A percentile compares a stretch with the other conserved stretches of the same genome.
Conservation (phyloP, 495 filamentous ascomycete genomes). For the Penicillium pulvis region DNA sequence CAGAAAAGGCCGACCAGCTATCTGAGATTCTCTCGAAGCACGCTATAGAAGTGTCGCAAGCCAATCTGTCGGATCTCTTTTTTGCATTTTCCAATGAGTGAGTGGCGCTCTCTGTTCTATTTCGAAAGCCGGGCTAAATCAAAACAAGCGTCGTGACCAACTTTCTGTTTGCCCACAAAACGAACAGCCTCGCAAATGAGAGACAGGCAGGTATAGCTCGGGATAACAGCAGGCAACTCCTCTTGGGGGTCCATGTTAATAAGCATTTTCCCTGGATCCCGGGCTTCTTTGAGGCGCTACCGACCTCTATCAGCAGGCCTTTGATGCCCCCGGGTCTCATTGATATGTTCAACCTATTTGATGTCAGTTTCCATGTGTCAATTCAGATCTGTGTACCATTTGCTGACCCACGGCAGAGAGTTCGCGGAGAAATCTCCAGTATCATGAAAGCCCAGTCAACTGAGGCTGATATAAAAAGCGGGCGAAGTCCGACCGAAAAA, state of each 20-base stretch:
- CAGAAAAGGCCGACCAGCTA: constrained; percentile 38
- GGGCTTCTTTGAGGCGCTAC: constrained; percentile 40
- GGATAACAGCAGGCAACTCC: constrained; percentile 36
- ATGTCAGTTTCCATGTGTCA: constrained; percentile 25
- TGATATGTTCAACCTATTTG: constrained; percentile 40
- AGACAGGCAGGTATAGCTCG: constrained; percentile 32
- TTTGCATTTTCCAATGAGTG: constrained; percentile 38
- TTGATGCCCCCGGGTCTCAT: constrained; percentile 43
- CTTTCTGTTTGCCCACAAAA: constrained; percentile 41
- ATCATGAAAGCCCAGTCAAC: constrained; percentile 37
- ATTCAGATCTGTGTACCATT: constrained; percentile 7
- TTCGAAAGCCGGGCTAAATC: constrained; percentile 23
- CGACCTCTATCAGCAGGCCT: constrained; percentile 35
- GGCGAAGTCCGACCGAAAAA: constrained; percentile 21
- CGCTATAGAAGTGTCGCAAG: constrained; percentile 29
- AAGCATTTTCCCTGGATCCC: constrained; percentile 43
- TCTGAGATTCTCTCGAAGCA: constrained; percentile 30
- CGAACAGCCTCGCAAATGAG: constrained; percentile 36
- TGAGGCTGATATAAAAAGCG: constrained; percentile 23
- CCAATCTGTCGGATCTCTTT: constrained; percentile 43
- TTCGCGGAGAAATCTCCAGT: constrained; percentile 32
- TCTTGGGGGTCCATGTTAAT: constrained; percentile 41
- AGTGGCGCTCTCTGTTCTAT: constrained; percentile 10
- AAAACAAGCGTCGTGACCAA: constrained; percentile 37
- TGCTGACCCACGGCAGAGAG: constrained; percentile 31